Conservation (phyloP, 257 asterid species). For the Apocynum venetum region DNA sequence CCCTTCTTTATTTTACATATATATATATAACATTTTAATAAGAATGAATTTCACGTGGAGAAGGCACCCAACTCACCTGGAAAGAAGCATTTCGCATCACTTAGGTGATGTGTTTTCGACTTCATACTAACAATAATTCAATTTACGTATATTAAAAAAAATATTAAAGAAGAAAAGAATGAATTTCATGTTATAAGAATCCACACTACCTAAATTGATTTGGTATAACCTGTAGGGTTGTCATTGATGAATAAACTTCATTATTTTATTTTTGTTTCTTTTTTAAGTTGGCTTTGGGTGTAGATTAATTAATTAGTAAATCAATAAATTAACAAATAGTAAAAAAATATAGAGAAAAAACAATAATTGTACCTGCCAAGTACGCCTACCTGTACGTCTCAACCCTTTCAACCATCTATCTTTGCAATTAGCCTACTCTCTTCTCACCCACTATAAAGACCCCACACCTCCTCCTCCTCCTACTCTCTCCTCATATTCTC, state of each 20-base stretch:
- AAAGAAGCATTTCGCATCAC: too few relatives aligned
- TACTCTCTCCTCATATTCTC: conserved; percentile 2
- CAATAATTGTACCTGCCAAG: conserved; percentile 46
- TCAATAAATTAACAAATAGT: not conserved
- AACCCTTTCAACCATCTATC: conserved; percentile 23
- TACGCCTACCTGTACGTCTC: conserved; percentile 57
- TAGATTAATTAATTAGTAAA: not conserved
- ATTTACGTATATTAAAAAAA: too few relatives aligned
- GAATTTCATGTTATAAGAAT: too few relatives aligned
- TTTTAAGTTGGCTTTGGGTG: not conserved
- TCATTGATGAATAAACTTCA: not conserved
- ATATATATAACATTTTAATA: too few relatives aligned
- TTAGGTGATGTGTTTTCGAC: too few relatives aligned
- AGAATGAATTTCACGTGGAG: too few relatives aligned
- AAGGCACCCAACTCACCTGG: too few relatives aligned
- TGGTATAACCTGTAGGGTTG: not conserved
- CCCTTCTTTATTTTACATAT: too few relatives aligned
- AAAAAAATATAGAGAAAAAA: not conserved
- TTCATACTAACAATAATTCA: too few relatives aligned
- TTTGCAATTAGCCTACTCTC: conserved; percentile 19
- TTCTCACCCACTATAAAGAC: conserved; percentile 10
- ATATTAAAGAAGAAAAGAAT: too few relatives aligned
- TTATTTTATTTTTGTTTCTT: not conserved
- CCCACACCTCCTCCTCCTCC: not conserved
- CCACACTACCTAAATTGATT: too few relatives aligned